These are phyloP conservation scores for Hydrangea macrophylla DNA, from an alignment of 148 eudicot species.

Conservation along the genomic window DNA sequence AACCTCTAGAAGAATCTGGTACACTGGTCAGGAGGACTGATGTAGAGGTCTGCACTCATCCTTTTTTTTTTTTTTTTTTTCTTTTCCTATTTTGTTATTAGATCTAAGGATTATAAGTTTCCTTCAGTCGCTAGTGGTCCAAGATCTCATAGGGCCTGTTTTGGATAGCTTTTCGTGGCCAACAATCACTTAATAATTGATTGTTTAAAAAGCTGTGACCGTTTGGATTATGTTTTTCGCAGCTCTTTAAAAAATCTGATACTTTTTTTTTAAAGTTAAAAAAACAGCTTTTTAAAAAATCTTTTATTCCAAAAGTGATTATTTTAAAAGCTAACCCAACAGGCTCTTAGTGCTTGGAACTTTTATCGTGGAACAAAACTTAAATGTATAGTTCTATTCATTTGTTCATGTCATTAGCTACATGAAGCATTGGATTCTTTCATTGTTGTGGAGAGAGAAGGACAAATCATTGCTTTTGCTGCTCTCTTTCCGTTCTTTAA, in stretches of 20 bases:
- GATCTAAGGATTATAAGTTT: no score
- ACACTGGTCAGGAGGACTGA: slow-evolving; percentile 76
- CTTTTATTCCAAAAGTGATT: no score
- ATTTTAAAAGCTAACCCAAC: no score
- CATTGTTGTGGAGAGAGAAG: slow-evolving; percentile 96
- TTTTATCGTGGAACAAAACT: slow-evolving; percentile 5
- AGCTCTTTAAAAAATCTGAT: no score
- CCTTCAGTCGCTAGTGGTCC: no score
- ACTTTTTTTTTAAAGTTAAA: no score
- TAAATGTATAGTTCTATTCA: slow-evolving; percentile 13
- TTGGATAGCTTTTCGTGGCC: no score
- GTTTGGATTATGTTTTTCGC: no score
- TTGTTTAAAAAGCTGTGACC: no score
- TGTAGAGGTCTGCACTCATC: slow-evolving; percentile 60
- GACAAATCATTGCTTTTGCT: slow-evolving; percentile 92
- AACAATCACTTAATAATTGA: neutral
- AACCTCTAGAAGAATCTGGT: slow-evolving; percentile 86
- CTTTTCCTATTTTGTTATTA: no score
- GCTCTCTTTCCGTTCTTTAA: slow-evolving; percentile 83
- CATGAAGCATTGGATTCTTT: slow-evolving; percentile 55
- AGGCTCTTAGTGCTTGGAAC: neutral
- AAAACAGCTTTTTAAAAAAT: no score
- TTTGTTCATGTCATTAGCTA: slow-evolving; percentile 39
- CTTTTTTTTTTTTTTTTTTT: neutral
- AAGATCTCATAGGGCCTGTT: no score